Base-by-base conservation (phyloP, 73 alveolate species). In the Blepharisma japonicum region DNA sequence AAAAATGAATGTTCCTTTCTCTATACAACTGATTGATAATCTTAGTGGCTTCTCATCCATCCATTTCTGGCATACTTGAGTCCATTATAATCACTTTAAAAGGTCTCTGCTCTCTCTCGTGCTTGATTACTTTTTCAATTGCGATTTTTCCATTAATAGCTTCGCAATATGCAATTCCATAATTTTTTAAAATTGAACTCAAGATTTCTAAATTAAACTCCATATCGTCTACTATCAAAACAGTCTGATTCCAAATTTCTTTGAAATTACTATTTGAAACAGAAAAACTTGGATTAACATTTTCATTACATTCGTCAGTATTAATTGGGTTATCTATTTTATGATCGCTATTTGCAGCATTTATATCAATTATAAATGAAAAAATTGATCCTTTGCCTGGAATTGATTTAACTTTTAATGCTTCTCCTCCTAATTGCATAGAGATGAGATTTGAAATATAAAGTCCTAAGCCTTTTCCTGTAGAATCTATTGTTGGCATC, bases 21-120 rank as follows among this genome's bases (percentile, higher is more conserved):
- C 27, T 53, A 4, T 53, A 53, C n/a, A 14, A 53, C 2, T 53
- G n/a, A 14, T 11, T 53, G 2, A 53, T 53, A 11, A 4, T 53
- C 67, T 4, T 53, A 14, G 67, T 1, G 67, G 67, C 67, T 53
- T 53, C 67, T 20, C 67, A 53, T 53, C 67, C 67, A 53, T 53
- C 67, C 67, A 53, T 53, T 53, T 14, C 67, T 14, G 67, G 67
- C 67, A 53, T 53, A 14, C 23, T 20, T 14, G 27, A 53, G 23
- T 53, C 67, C 67, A 53, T 53, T 2, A 53, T 53, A 11, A 53
- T 20, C 7, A 7, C 7, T 50, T 50, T 50, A 50, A 50, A 50
- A 14, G 67, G 27, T 14, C 23, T 14, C 23, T 20, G 27, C n/a
- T 14, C 5, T 1, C 23, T 53, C n/a, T 53, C 67, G 4, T 53